These are phyloP conservation scores for Cytidiella melzeri DNA, from an alignment of 768 basidiomycete species.

Conservation along the genomic window DNA sequence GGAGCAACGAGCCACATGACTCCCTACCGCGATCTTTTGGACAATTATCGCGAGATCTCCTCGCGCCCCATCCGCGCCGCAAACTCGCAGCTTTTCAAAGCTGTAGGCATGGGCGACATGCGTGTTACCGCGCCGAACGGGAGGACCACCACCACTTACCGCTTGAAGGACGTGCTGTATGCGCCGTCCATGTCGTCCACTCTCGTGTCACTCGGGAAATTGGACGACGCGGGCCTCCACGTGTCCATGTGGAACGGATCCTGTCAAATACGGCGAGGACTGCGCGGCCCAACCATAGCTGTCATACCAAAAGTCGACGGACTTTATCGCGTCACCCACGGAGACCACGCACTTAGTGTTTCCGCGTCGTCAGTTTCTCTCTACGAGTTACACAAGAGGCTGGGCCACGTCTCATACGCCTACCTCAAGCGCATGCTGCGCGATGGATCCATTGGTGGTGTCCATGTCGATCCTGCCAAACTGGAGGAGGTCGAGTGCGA, in stretches of 20 bases:
- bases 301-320: too few relatives aligned
- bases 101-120: not conserved
- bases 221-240: too few relatives aligned
- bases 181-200: too few relatives aligned
- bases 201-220: too few relatives aligned
- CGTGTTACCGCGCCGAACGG: not conserved
- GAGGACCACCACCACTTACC: too few relatives aligned
- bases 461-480: not conserved
- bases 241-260: too few relatives aligned
- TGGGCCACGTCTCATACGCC: not conserved
- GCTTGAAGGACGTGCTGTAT: too few relatives aligned
- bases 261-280: too few relatives aligned
- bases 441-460: not conserved
- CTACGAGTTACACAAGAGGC: not conserved
- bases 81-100: not conserved
- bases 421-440: not conserved
- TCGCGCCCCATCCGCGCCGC: too few relatives aligned
- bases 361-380: not conserved
- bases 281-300: too few relatives aligned
- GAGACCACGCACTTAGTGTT: not conserved
- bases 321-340: not conserved
- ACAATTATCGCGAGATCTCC: not conserved
- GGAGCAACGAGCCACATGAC: slow-evolving; percentile 1
- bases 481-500: not conserved
- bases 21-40: not conserved